Base-by-base conservation (phyloP, 768 basidiomycete species). In the Kwoniella shandongensis region DNA sequence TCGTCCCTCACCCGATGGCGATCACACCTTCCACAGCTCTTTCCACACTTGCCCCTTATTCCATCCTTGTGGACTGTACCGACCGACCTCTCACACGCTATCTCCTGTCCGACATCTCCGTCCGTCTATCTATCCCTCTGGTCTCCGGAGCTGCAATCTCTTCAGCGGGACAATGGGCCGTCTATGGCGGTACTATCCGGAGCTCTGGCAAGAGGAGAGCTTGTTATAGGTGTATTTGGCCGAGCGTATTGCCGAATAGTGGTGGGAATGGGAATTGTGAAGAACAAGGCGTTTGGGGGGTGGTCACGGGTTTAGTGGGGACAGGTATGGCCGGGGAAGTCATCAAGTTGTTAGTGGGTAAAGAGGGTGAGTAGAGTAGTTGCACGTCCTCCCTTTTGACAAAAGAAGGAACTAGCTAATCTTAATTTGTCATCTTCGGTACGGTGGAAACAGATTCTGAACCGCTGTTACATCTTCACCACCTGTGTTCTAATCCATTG, bases 221-320 rank as follows among this genome's bases (percentile, higher is more conserved):
- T 0, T 99, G 96, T 76, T 97, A 94, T 76, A 83, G 96, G 15
- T 98, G 96, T 73, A 76, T 98, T 40, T 98, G 92, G 75, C 93
- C 94, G 0, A 83, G 81, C 50, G 85, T 91, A 1, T 85, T 91
- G 1, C 81, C 84, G 3, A 66, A 67, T 18, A 44, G 59, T 23
- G 84, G 84, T 51, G 80, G 80, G 25, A 77, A 82, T 1, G 87
- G 89, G 7, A 84, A 85, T 8, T 99, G 96, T 63, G 91, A 88
- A 67, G 92, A 96, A 71, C 80, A 85, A 3, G 93, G 94, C 1
- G 86, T 98, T 4, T 78, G 96, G 45, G 94, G 94, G 5, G 85
- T 81, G 0, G 91, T 96, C 1, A 89, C 90, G 0, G 94, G 94
- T 1, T 79, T 90, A 46, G 89, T 97, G 40, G 93, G 93, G 3